Percentiles rank a stretch among this genome's conserved stretches.
These are phyloP conservation scores for Barnettozyma salicaria DNA, from an alignment of 805 yeast species.

Conservation along the genomic window DNA sequence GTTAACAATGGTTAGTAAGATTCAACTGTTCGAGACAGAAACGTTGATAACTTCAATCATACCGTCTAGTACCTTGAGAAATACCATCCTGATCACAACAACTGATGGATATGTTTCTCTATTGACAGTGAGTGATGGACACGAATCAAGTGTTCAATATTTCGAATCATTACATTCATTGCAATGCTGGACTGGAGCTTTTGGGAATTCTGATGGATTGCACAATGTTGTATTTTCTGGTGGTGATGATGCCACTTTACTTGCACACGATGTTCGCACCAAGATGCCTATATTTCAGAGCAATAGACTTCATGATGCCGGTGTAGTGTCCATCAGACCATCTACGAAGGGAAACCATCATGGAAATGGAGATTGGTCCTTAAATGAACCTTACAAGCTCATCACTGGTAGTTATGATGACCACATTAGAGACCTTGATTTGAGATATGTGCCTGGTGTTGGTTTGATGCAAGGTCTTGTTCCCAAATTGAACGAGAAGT, in stretches of 20 bases:
- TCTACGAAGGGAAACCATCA: slow-evolving; percentile 34
- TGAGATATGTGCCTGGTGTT: slow-evolving; percentile 45
- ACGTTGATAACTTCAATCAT: slow-evolving; percentile 59
- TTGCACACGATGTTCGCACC: slow-evolving; percentile 62
- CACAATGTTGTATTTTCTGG: slow-evolving; percentile 68
- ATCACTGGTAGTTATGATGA: slow-evolving; percentile 96
- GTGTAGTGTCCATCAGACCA: slow-evolving; percentile 77
- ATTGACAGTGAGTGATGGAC: slow-evolving; percentile 20
- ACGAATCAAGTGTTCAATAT: slow-evolving; percentile 19
- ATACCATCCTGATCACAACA: slow-evolving; percentile 47
- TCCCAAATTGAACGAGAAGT: slow-evolving; percentile 41
- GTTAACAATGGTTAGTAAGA: slow-evolving; percentile 24
- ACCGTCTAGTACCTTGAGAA: slow-evolving; percentile 40
- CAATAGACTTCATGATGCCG: slow-evolving; percentile 75
- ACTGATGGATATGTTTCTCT: slow-evolving; percentile 60
- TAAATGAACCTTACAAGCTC: slow-evolving; percentile 38
- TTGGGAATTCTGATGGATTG: slow-evolving; percentile 50
- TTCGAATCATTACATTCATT: slow-evolving; percentile 45
- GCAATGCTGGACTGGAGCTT: slow-evolving; percentile 87
- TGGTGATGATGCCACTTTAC: slow-evolving; percentile 79
- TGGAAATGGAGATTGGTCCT: slow-evolving; percentile 37
- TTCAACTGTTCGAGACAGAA: slow-evolving; percentile 43
- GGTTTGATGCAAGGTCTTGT: slow-evolving; percentile 41
- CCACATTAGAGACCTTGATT: slow-evolving; percentile 58
- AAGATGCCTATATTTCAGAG: slow-evolving; percentile 31